Percentiles rank a stretch among this genome's conserved stretches.
Conservation (phyloP, 208 protist genomes). For the Leishmania amazonensis region DNA sequence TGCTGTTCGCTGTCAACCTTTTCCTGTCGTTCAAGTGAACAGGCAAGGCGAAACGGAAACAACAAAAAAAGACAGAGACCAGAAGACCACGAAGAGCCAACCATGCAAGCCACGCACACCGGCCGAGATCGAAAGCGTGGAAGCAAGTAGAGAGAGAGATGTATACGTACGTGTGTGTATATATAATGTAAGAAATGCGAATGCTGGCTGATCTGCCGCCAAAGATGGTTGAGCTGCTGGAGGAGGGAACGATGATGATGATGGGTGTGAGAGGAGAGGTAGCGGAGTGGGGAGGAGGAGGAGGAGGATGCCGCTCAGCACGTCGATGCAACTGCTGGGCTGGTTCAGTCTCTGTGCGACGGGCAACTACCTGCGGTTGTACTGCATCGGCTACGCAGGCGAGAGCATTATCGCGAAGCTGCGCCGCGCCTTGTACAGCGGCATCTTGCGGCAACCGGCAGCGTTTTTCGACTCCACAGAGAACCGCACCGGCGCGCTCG, state of each 20-base stretch:
- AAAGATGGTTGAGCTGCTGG: not conserved
- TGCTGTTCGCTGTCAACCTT: too few relatives aligned
- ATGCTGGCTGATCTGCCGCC: not conserved
- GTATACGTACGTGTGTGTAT: too few relatives aligned
- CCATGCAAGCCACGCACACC: too few relatives aligned
- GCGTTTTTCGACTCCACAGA: conserved; percentile 83
- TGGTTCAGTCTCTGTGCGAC: conserved; percentile 73
- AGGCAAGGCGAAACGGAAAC: too few relatives aligned
- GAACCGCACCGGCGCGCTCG: conserved; percentile 76
- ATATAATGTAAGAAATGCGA: too few relatives aligned
- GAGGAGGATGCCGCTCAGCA: conserved; percentile 55
- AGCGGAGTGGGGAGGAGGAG: too few relatives aligned
- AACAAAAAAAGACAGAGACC: too few relatives aligned
- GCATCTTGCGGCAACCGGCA: conserved; percentile 65
- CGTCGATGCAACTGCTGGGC: conserved; percentile 75
- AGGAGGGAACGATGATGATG: not conserved
- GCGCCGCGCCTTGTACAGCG: conserved; percentile 61
- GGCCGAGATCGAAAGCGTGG: too few relatives aligned
- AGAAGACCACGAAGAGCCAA: too few relatives aligned
- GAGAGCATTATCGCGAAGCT: conserved; percentile 80
- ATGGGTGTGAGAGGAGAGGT: too few relatives aligned
- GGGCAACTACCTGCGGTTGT: conserved; percentile 74
- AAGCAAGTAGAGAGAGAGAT: too few relatives aligned
- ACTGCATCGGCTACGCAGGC: conserved; percentile 74
- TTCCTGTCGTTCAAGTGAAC: too few relatives aligned